A percentile compares a stretch with the other conserved stretches of the same genome.
phyloP scores from a whole-genome alignment of 1,284 basidiomycete species.

The Ceratobasidium sp. region DNA sequence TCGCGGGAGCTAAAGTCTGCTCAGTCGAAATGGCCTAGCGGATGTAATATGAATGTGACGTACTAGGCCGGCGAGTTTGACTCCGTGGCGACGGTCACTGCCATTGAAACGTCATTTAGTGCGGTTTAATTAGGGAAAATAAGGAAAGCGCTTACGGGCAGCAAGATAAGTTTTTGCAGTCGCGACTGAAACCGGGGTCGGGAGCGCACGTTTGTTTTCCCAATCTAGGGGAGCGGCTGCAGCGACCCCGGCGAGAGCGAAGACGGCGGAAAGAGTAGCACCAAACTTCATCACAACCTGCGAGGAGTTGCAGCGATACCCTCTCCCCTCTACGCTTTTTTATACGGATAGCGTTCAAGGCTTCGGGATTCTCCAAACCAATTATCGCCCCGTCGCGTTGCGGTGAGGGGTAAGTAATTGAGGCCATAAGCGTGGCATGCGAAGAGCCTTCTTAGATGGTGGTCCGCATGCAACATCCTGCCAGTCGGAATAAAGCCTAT shows the following conservation, averaged over 20 bases:
- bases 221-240: slow-evolving; percentile 26
- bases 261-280: slow-evolving; percentile 1
- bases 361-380: background rate
- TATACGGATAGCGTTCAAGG: background rate
- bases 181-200: slow-evolving; percentile 52
- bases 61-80: slow-evolving; percentile 23
- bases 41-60: background rate
- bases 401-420: background rate
- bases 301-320: no score
- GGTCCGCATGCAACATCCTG: background rate
- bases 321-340: background rate
- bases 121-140: no score
- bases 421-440: background rate
- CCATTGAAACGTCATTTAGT: background rate
- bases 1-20: background rate
- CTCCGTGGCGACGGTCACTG: slow-evolving; percentile 4
- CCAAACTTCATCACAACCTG: slow-evolving; percentile 2
- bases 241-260: background rate
- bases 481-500: background rate
- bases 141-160: slow-evolving; percentile 39
- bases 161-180: slow-evolving; percentile 55
- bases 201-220: slow-evolving; percentile 50
- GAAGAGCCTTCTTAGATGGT: background rate
- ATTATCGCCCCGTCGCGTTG: background rate
- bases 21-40: background rate